A percentile compares a stretch with the other conserved stretches of the same genome.
Evolutionary conservation across 2,329 filamentous ascomycete species (phyloP).

Genomic region (Penicillium sp.): DNA sequence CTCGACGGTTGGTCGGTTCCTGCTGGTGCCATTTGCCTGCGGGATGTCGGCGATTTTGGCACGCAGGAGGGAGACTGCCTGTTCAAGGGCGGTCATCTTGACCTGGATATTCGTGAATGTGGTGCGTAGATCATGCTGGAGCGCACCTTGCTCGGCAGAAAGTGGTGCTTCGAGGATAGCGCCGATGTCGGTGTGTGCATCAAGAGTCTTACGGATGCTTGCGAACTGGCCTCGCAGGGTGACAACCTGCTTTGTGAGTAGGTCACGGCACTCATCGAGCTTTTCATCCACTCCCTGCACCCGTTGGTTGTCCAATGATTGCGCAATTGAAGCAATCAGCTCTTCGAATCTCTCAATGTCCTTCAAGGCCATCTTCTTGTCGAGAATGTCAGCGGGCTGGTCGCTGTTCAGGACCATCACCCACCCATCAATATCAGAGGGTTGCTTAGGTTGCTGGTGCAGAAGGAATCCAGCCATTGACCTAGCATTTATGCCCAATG

Average conservation of each 20-base stretch:
- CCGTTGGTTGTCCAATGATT: slow-evolving; percentile 64
- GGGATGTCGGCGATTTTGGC: slow-evolving; percentile 66
- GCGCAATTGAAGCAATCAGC: slow-evolving; percentile 64
- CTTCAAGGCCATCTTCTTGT: slow-evolving; percentile 68
- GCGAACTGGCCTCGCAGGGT: slow-evolving; percentile 72
- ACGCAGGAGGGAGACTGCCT: slow-evolving; percentile 73
- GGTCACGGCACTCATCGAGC: slow-evolving; percentile 64
- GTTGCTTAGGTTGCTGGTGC: slow-evolving; percentile 43
- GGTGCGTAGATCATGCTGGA: slow-evolving; percentile 78
- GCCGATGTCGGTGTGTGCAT: slow-evolving; percentile 67
- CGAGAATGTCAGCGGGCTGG: slow-evolving; percentile 66
- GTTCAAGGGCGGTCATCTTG: slow-evolving; percentile 73
- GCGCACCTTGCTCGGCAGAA: slow-evolving; percentile 76
- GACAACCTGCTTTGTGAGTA: slow-evolving; percentile 65
- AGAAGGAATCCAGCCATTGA: slow-evolving; percentile 58
- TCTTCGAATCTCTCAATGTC: slow-evolving; percentile 69
- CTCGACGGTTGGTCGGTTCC: slow-evolving; percentile 75
- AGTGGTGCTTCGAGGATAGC: slow-evolving; percentile 68
- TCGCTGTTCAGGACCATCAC: slow-evolving; percentile 40
- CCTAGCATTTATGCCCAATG: slow-evolving; percentile 80
- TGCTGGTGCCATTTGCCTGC: slow-evolving; percentile 49
- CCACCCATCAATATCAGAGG: slow-evolving; percentile 53
- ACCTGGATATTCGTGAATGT: slow-evolving; percentile 72
- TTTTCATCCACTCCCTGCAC: slow-evolving; percentile 68
- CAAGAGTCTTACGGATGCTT: slow-evolving; percentile 74